Conservation (phyloP, 2,329 filamentous ascomycete species). For the Zymoseptoria brevis region DNA sequence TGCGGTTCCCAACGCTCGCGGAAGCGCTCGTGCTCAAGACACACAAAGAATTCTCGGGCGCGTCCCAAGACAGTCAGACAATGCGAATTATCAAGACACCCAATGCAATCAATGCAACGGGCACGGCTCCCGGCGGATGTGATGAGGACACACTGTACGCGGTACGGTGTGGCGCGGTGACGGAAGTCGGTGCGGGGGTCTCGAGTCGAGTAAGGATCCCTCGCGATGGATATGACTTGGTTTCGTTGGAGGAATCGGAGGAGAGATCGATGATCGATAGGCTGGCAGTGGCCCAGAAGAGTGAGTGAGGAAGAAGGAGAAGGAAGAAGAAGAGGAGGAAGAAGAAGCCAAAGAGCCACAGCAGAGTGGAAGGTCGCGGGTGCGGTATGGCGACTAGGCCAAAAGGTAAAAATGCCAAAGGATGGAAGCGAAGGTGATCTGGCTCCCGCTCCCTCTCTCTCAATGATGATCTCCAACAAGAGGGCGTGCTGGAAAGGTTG, state of each 20-base stretch:
- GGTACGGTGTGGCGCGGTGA: neutral
- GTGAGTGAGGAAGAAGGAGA: neutral
- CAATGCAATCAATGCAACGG: neutral
- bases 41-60: neutral
- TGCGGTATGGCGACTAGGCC: neutral
- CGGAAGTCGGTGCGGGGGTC: neutral
- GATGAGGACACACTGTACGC: neutral
- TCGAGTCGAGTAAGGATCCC: neutral
- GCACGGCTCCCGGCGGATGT: neutral
- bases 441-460: neutral
- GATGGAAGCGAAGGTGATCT: neutral
- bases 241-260: neutral
- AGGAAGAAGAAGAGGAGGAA: neutral
- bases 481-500: neutral
- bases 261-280: constrained; percentile 1
- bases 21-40: neutral
- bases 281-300: constrained; percentile 8
- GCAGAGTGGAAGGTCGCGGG: neutral
- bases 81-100: neutral
- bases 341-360: neutral
- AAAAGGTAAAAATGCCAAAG: neutral
- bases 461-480: neutral
- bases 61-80: neutral
- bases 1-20: neutral
- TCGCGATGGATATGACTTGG: neutral